phyloP scores from a whole-genome alignment of 139 green algal genomes.

The Picochlorum sp. region DNA sequence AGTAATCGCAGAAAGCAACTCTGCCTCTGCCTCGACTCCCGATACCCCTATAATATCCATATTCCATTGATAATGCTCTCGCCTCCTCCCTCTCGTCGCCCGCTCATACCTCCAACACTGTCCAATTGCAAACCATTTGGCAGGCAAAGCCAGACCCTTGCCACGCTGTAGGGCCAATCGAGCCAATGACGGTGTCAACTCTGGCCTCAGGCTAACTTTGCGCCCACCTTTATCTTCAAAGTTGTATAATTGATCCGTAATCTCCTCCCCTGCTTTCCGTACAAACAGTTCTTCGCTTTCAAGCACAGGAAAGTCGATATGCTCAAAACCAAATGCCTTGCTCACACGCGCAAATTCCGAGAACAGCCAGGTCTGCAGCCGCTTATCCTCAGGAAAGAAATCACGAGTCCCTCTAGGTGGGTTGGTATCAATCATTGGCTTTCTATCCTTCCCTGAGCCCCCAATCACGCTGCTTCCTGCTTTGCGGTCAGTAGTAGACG shows the following conservation, averaged over 20 bases:
- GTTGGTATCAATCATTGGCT: constrained; percentile 44
- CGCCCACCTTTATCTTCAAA: constrained; percentile 94
- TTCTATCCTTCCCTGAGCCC: neutral
- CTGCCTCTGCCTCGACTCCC: constrained; percentile 81
- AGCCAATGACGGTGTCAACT: constrained; percentile 90
- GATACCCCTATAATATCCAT: constrained; percentile 90
- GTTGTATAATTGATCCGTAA: constrained; percentile 95
- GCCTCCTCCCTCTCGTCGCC: constrained; percentile 76
- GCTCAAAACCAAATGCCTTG: constrained; percentile 79
- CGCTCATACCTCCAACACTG: constrained; percentile 97
- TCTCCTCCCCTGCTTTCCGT: constrained; percentile 96
- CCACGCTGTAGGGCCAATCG: constrained; percentile 59
- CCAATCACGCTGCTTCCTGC: constrained; percentile 1
- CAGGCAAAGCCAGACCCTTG: constrained; percentile 60
- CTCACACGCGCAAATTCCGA: constrained; percentile 57
- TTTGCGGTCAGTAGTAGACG: constrained; percentile 19
- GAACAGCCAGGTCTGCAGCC: constrained; percentile 90
- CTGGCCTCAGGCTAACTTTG: constrained; percentile 80
- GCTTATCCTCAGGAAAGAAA: constrained; percentile 91
- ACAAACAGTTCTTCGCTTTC: constrained; percentile 94
- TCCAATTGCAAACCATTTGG: constrained; percentile 92
- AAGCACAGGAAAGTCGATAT: constrained; percentile 89
- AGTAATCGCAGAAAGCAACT: constrained; percentile 84
- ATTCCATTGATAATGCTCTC: constrained; percentile 99
- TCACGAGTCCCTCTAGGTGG: constrained; percentile 71